Percentiles rank a stretch among this genome's conserved stretches.
These are phyloP conservation scores for Populus hybrid DNA, from an alignment of 441 rosid genomes.

Conservation along the genomic window DNA sequence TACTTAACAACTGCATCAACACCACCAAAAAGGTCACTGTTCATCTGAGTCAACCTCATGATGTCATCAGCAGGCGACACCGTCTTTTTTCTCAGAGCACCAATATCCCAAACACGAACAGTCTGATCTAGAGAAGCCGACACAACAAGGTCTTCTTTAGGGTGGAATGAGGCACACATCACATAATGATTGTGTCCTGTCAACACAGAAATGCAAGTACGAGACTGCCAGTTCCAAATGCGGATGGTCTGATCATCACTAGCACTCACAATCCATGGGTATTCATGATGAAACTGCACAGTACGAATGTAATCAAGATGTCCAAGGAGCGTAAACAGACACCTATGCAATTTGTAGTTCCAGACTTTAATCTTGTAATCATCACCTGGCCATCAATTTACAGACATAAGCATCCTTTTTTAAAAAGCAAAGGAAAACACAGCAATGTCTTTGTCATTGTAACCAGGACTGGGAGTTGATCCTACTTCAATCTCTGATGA, in stretches of 20 bases:
- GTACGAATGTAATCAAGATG: slow-evolving; percentile 90
- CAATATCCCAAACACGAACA: slow-evolving; percentile 93
- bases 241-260: slow-evolving; percentile 92
- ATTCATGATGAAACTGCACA: slow-evolving; percentile 84
- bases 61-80: slow-evolving; percentile 90
- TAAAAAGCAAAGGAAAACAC: background rate
- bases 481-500: background rate
- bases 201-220: slow-evolving; percentile 76
- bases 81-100: slow-evolving; percentile 79
- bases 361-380: slow-evolving; percentile 90
- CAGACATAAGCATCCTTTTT: background rate
- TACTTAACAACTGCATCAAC: slow-evolving; percentile 89
- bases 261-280: slow-evolving; percentile 95
- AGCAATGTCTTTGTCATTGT: background rate
- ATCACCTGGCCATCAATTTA: slow-evolving; percentile 47
- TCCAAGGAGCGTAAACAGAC: slow-evolving; percentile 86
- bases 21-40: slow-evolving; percentile 83
- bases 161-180: slow-evolving; percentile 95
- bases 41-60: slow-evolving; percentile 79
- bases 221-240: slow-evolving; percentile 93
- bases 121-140: slow-evolving; percentile 93
- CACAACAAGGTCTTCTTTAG: slow-evolving; percentile 87
- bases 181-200: slow-evolving; percentile 94
- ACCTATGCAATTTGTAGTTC: slow-evolving; percentile 82
- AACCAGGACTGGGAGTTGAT: background rate